Conservation (phyloP, 768 basidiomycete genomes). For the Guyanaporus albipodus region DNA sequence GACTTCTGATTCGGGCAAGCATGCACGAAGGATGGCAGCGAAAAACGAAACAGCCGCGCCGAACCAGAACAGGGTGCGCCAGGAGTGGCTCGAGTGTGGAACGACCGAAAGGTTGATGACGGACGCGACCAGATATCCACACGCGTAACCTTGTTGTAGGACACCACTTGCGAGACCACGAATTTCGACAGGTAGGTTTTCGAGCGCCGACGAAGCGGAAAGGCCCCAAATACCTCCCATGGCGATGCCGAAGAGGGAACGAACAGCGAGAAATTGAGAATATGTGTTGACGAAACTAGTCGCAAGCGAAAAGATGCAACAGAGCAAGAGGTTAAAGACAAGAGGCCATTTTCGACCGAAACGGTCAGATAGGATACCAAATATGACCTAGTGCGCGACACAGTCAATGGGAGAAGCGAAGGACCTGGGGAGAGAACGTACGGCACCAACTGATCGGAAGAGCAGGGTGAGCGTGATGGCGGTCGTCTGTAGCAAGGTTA, state of each 20-base stretch:
- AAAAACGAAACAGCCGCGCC: conserved; percentile 65
- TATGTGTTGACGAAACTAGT: conserved; percentile 80
- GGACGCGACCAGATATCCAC: conserved; percentile 81
- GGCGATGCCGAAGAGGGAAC: conserved; percentile 80
- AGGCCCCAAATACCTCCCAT: conserved; percentile 93
- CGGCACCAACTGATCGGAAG: conserved; percentile 80
- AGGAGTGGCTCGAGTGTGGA: conserved; percentile 34
- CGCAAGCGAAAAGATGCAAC: conserved; percentile 70
- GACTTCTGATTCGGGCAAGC: conserved; percentile 73
- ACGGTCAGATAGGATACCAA: conserved; percentile 83
- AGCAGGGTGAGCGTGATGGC: conserved; percentile 90
- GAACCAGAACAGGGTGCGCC: conserved; percentile 83
- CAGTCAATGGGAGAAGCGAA: neutral
- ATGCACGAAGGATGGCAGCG: conserved; percentile 60
- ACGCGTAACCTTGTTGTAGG: conserved; percentile 85
- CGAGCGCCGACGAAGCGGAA: conserved; percentile 75
- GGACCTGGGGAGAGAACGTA: conserved; percentile 19
- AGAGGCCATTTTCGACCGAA: conserved; percentile 95
- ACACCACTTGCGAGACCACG: conserved; percentile 85
- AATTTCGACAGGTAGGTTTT: conserved; percentile 82
- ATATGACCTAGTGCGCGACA: conserved; percentile 48
- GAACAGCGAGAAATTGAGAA: conserved; percentile 72
- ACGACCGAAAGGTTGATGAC: conserved; percentile 73
- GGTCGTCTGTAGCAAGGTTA: conserved; percentile 53
- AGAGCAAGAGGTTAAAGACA: conserved; percentile 67